Conservation (phyloP, 2,329 filamentous ascomycete species). For the Pseudogymnoascus sp. region DNA sequence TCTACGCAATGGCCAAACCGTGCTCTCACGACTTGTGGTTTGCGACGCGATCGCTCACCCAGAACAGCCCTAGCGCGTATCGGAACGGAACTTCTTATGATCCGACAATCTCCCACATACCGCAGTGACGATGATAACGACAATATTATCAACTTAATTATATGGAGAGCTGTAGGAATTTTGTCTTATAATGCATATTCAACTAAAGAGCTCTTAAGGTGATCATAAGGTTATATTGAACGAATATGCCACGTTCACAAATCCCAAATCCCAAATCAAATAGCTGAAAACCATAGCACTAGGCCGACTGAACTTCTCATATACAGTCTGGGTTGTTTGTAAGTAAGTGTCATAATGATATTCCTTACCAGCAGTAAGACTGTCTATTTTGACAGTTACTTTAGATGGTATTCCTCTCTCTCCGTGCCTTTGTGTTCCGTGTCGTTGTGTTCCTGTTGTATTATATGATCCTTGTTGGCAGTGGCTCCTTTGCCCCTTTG, state of each 20-base stretch:
- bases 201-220: constrained; percentile 66
- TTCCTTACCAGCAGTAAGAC: background rate
- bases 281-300: constrained; percentile 40
- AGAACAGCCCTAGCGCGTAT: background rate
- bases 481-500: background rate
- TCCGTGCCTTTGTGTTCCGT: background rate
- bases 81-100: background rate
- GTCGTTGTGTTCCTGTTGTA: background rate
- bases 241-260: constrained; percentile 54
- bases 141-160: background rate
- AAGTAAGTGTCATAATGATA: background rate
- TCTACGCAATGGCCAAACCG: background rate
- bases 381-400: background rate
- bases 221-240: constrained; percentile 60
- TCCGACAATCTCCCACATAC: background rate
- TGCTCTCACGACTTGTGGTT: background rate
- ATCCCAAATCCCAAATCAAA: constrained; percentile 45
- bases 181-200: constrained; percentile 54
- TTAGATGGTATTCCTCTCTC: background rate
- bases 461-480: background rate
- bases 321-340: no score
- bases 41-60: background rate
- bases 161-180: background rate
- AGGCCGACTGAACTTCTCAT: background rate
- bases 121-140: background rate